Conservation (phyloP, 139 green algal genomes). For the Limnomonas spitsbergensis region DNA sequence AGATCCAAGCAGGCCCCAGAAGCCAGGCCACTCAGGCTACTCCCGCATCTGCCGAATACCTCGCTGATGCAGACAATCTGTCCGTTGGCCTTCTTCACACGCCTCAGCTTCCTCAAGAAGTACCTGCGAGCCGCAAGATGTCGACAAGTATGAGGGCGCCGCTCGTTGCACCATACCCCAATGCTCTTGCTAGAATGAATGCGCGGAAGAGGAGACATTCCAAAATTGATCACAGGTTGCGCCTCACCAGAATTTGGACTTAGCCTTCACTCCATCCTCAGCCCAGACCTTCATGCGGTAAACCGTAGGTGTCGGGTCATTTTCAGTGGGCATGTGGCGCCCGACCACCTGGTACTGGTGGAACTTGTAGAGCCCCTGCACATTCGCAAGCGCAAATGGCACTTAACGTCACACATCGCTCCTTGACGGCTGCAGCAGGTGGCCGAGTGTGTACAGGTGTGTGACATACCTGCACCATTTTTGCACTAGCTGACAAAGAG, state of each 20-base stretch:
- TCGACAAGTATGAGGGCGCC: no score
- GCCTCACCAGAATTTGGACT: conserved; percentile 99
- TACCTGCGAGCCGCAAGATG: conserved; percentile 78
- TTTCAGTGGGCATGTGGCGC: conserved; percentile 88
- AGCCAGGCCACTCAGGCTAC: no score
- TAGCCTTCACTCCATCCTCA: conserved; percentile 84
- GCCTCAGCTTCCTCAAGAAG: conserved; percentile 91
- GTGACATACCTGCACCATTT: conserved; percentile 7
- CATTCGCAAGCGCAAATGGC: no score
- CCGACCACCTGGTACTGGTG: conserved; percentile 99
- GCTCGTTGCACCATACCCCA: no score
- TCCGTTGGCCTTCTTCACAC: conserved; percentile 99
- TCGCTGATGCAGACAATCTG: conserved; percentile 96
- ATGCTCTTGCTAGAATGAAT: no score
- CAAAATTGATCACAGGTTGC: neutral
- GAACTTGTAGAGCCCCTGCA: conserved; percentile 85
- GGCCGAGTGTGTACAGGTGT: no score
- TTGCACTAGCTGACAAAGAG: neutral
- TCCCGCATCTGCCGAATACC: no score
- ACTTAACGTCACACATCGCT: no score
- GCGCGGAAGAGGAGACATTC: neutral
- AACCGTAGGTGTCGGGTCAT: conserved; percentile 80
- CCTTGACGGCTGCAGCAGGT: no score
- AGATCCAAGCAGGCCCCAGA: no score
- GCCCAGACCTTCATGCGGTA: conserved; percentile 99